A percentile compares a stretch with the other conserved stretches of the same genome.
Evolutionary conservation across 2,329 filamentous ascomycete species (phyloP).

Genomic region (Podosphaera xanthii): DNA sequence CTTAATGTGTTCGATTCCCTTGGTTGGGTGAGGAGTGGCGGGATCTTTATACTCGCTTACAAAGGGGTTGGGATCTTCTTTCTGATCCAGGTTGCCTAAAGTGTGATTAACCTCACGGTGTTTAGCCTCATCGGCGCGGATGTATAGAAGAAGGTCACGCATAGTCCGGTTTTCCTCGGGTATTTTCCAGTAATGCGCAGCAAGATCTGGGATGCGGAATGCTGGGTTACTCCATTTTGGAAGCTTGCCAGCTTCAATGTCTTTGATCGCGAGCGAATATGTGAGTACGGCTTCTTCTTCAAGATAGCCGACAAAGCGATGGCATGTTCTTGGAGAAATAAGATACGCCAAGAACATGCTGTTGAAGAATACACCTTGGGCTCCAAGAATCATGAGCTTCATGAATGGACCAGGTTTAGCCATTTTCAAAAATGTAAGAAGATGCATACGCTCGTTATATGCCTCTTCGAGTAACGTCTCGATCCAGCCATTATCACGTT

Average conservation of each 20-base stretch:
- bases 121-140: constrained; percentile 72
- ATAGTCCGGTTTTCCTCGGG: constrained; percentile 63
- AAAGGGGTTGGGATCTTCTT: constrained; percentile 79
- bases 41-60: constrained; percentile 58
- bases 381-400: constrained; percentile 73
- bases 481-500: constrained; percentile 91
- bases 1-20: constrained; percentile 37
- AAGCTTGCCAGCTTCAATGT: constrained; percentile 65
- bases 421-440: constrained; percentile 83
- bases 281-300: constrained; percentile 95
- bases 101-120: constrained; percentile 93
- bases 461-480: constrained; percentile 76
- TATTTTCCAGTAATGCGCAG: constrained; percentile 84
- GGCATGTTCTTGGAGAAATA: constrained; percentile 63
- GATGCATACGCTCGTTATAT: constrained; percentile 86
- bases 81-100: constrained; percentile 68
- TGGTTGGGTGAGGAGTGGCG: constrained; percentile 42
- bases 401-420: constrained; percentile 62
- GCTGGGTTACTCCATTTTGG: constrained; percentile 53
- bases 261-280: constrained; percentile 71
- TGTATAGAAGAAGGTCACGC: constrained; percentile 69
- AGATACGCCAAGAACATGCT: constrained; percentile 76
- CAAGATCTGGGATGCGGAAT: constrained; percentile 67
- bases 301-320: constrained; percentile 89
- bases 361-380: constrained; percentile 95